A percentile compares a stretch with the other conserved stretches of the same genome.
These are phyloP conservation scores for Phytophthora litchii DNA, from an alignment of 352 stramenopile species.

Conservation along the genomic window DNA sequence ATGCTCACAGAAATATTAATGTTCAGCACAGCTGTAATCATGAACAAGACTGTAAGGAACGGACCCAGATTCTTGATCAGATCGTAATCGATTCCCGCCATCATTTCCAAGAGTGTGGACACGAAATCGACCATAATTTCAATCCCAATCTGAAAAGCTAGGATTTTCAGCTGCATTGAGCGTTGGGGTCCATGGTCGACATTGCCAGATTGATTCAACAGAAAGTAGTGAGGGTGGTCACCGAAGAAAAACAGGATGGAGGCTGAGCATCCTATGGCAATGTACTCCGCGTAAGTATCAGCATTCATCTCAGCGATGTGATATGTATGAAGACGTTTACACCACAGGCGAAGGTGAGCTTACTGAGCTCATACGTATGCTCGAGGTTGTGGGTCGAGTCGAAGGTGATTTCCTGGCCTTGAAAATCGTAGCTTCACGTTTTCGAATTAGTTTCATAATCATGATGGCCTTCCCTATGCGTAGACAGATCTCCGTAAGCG, in stretches of 20 bases:
- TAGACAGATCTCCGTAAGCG: conserved; percentile 34
- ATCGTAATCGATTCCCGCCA: neutral
- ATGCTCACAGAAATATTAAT: too few relatives aligned
- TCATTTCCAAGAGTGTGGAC: conserved; percentile 27
- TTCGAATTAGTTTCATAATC: conserved; percentile 21
- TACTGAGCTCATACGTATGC: too few relatives aligned
- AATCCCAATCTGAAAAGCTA: conserved; percentile 11
- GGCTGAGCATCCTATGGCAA: conserved; percentile 38
- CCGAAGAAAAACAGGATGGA: conserved; percentile 38
- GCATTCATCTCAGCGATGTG: conserved; percentile 29
- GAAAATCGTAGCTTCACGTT: conserved; percentile 6
- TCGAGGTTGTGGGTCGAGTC: neutral
- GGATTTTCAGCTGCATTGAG: conserved; percentile 9
- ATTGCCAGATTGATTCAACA: conserved; percentile 10
- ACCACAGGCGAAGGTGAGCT: conserved; percentile 3
- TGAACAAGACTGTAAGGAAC: conserved; percentile 20
- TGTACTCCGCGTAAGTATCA: conserved; percentile 48
- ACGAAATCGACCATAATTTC: conserved; percentile 28
- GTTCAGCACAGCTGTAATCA: too few relatives aligned
- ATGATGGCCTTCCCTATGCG: conserved; percentile 28
- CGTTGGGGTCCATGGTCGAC: neutral
- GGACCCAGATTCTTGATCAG: conserved; percentile 17
- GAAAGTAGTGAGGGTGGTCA: conserved; percentile 29
- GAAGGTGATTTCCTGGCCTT: neutral
- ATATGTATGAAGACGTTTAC: conserved; percentile 17